phyloP scores from a whole-genome alignment of 495 filamentous ascomycete genomes.

The Penicillium salamii region DNA sequence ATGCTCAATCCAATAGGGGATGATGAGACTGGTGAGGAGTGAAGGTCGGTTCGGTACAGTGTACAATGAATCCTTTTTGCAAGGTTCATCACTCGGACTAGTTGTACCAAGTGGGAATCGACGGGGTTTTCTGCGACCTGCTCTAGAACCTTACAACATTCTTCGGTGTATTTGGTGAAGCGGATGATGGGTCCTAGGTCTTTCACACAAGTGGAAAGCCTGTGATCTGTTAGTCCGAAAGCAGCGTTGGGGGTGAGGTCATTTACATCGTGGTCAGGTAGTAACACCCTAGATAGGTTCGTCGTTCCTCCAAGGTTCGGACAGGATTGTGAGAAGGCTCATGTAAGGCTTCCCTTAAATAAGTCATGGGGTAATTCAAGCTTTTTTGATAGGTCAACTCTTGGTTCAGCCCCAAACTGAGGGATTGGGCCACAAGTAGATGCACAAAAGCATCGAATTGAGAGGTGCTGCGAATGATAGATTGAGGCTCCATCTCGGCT shows the following conservation, averaged over 20 bases:
- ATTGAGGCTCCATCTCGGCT: neutral
- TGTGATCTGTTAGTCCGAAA: conserved; percentile 5
- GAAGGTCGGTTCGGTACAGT: conserved; percentile 6
- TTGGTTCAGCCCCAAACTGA: conserved; percentile 28
- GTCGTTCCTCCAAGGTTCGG: conserved; percentile 27
- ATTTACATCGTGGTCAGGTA: conserved; percentile 32
- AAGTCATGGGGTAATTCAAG: conserved; percentile 19
- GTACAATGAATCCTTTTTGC: conserved; percentile 15
- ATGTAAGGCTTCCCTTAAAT: conserved; percentile 16
- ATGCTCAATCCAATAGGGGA: conserved; percentile 20
- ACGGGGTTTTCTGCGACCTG: conserved; percentile 13
- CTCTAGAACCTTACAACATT: conserved; percentile 19
- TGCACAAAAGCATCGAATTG: conserved; percentile 27
- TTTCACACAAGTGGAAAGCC: conserved; percentile 28
- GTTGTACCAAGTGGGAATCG: conserved; percentile 24
- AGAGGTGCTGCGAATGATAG: neutral
- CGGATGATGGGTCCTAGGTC: conserved; percentile 25
- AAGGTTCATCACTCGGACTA: conserved; percentile 23
- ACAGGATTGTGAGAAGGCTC: conserved; percentile 7
- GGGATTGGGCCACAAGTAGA: conserved; percentile 22
- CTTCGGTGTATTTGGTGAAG: conserved; percentile 28
- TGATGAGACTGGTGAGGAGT: neutral
- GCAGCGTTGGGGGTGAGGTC: neutral
- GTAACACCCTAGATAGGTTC: conserved; percentile 34
- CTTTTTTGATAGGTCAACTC: conserved; percentile 12